These are phyloP conservation scores for Podaxis mareebaensis DNA, from an alignment of 768 basidiomycete species.

Conservation along the genomic window DNA sequence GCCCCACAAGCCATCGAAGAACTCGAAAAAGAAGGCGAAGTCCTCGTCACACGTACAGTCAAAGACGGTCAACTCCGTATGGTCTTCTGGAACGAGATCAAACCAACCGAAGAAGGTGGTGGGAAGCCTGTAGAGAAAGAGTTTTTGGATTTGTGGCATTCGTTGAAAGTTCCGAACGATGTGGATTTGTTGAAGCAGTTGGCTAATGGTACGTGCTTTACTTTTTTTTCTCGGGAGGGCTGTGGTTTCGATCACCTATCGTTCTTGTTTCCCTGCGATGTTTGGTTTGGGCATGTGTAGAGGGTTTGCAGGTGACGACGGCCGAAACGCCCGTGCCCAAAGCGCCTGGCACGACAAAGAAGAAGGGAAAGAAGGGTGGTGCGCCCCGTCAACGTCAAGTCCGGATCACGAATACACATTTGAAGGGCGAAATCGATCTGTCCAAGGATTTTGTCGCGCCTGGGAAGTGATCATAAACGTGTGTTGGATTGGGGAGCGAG, in stretches of 20 bases:
- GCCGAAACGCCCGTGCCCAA: constrained; percentile 59
- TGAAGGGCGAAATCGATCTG: constrained; percentile 85
- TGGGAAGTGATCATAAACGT: constrained; percentile 24
- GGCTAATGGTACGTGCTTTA: constrained; percentile 54
- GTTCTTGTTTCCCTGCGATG: constrained; percentile 11
- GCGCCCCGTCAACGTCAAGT: constrained; percentile 73
- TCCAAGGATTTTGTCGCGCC: constrained; percentile 64
- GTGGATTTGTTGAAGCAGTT: constrained; percentile 80
- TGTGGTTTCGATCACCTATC: constrained; percentile 13
- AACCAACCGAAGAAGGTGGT: constrained; percentile 70
- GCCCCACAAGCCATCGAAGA: constrained; percentile 49
- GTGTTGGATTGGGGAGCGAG: background rate
- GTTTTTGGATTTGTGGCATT: constrained; percentile 87
- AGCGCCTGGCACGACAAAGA: constrained; percentile 50
- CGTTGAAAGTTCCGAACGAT: constrained; percentile 81
- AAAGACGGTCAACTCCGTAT: constrained; percentile 83
- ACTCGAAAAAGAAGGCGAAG: constrained; percentile 25
- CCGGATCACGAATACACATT: constrained; percentile 86
- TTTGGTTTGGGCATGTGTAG: constrained; percentile 32
- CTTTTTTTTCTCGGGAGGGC: background rate
- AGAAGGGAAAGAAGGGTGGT: constrained; percentile 82
- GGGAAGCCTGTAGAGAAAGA: constrained; percentile 82
- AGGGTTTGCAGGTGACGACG: constrained; percentile 80
- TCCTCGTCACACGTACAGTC: constrained; percentile 76
- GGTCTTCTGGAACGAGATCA: constrained; percentile 92